Conservation (phyloP, 2,329 filamentous ascomycete genomes). For the Neofusicoccum parvum region DNA sequence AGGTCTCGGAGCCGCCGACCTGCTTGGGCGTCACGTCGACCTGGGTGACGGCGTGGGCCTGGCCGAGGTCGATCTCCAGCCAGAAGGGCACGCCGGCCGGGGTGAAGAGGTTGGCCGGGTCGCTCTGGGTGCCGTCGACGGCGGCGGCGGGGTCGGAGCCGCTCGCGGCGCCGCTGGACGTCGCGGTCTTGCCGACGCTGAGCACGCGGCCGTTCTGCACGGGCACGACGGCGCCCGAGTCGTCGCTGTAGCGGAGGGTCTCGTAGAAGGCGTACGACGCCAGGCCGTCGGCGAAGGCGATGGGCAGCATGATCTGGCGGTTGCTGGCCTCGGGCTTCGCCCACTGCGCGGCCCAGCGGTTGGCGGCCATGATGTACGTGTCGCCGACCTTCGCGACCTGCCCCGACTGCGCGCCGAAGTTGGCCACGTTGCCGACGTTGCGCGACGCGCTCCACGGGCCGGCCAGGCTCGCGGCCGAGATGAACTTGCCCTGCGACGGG, state of each 20-base stretch:
- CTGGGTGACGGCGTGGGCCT: slow-evolving; percentile 20
- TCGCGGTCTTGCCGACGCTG: slow-evolving; percentile 23
- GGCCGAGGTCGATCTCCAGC: slow-evolving; percentile 26
- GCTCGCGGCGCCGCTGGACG: slow-evolving; percentile 20
- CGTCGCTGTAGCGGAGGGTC: slow-evolving; percentile 25
- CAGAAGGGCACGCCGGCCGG: slow-evolving; percentile 26
- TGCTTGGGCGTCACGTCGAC: slow-evolving; percentile 26
- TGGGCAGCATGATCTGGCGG: slow-evolving; percentile 25
- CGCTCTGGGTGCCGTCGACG: background rate
- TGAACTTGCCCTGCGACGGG: slow-evolving; percentile 23
- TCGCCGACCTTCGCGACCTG: slow-evolving; percentile 19
- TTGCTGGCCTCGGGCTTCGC: slow-evolving; percentile 23
- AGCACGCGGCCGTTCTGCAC: slow-evolving; percentile 27
- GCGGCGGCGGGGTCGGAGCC: slow-evolving; percentile 9
- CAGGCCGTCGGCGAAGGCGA: slow-evolving; percentile 22
- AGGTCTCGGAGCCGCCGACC: slow-evolving; percentile 26
- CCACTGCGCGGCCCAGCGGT: slow-evolving; percentile 27
- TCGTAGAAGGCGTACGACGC: slow-evolving; percentile 26
- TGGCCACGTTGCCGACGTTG: slow-evolving; percentile 25
- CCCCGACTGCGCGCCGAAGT: slow-evolving; percentile 26
- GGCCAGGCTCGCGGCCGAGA: background rate
- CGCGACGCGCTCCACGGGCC: slow-evolving; percentile 22
- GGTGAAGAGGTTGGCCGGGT: slow-evolving; percentile 19
- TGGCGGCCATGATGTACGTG: slow-evolving; percentile 23
- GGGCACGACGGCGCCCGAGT: slow-evolving; percentile 24